Evolutionary conservation across 2,329 filamentous ascomycete species (phyloP).

Genomic region (Coniochaeta sp.): DNA sequence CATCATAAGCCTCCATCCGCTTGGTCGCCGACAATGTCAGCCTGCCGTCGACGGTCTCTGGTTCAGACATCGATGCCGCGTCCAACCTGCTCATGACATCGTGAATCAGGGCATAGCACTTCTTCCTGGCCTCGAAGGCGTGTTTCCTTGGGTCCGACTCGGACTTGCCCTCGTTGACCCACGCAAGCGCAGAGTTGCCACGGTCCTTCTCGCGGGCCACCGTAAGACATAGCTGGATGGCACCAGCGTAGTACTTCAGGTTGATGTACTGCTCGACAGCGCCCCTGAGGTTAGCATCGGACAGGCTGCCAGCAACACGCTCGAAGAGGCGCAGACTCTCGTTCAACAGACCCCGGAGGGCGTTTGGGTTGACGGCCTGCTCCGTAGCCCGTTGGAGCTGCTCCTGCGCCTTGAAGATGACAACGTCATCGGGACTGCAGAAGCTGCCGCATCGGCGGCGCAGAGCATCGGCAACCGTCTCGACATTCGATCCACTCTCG

Average conservation of each 20-base stretch:
- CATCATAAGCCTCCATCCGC: slow-evolving; percentile 79
- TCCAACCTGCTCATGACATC: slow-evolving; percentile 75
- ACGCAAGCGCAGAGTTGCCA: slow-evolving; percentile 75
- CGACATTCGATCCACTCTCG: slow-evolving; percentile 91
- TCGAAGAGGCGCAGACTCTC: slow-evolving; percentile 86
- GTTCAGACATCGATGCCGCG: slow-evolving; percentile 57
- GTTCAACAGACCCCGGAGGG: slow-evolving; percentile 71
- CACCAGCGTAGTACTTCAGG: slow-evolving; percentile 87
- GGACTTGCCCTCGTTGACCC: slow-evolving; percentile 79
- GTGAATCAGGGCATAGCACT: slow-evolving; percentile 84
- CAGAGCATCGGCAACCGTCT: slow-evolving; percentile 93
- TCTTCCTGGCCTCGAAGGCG: slow-evolving; percentile 63
- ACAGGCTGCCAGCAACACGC: slow-evolving; percentile 77
- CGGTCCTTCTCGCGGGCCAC: slow-evolving; percentile 83
- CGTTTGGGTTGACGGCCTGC: slow-evolving; percentile 65
- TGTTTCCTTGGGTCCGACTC: slow-evolving; percentile 60
- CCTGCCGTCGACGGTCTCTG: slow-evolving; percentile 70
- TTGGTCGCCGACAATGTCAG: slow-evolving; percentile 70
- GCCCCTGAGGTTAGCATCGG: slow-evolving; percentile 69
- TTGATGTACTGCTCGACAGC: slow-evolving; percentile 73
- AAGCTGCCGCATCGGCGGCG: slow-evolving; percentile 91
- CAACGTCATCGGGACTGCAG: slow-evolving; percentile 93
- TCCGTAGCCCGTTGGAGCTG: slow-evolving; percentile 84
- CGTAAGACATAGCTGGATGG: slow-evolving; percentile 77
- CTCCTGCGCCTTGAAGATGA: slow-evolving; percentile 98